These are phyloP conservation scores for Paramyrothecium sp. DNA, from an alignment of 2,329 filamentous ascomycete species.

Conservation along the genomic window DNA sequence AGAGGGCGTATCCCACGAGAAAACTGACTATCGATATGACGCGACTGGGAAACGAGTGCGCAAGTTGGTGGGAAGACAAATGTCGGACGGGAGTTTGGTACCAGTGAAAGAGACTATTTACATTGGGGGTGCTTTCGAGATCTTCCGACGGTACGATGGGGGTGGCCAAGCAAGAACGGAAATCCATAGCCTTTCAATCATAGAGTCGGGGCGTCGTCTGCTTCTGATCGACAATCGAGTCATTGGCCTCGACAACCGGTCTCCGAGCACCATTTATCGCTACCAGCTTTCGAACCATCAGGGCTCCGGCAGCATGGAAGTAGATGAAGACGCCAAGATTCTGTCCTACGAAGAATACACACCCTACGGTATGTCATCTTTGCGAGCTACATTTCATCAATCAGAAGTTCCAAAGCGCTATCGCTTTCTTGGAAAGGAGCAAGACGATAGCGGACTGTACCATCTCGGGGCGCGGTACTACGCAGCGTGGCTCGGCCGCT, in stretches of 20 bases:
- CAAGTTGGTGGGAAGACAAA: conserved; percentile 19
- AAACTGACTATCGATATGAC: conserved; percentile 22
- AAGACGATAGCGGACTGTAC: too few species aligned
- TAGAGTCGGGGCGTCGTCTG: conserved; percentile 5
- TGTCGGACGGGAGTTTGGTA: too few species aligned
- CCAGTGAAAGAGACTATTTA: conserved; percentile 2
- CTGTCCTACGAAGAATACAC: too few species aligned
- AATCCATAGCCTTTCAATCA: conserved; percentile 5
- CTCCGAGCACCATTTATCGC: conserved; percentile 6
- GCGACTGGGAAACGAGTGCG: conserved; percentile 14
- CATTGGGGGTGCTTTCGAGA: conserved; percentile 7
- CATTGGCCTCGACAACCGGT: conserved; percentile 8
- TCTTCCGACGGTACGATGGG: conserved; percentile 4
- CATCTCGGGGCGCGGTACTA: too few species aligned
- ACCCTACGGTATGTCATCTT: too few species aligned
- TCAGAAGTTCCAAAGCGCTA: too few species aligned
- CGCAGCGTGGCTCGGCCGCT: too few species aligned
- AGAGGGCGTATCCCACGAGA: conserved; percentile 7
- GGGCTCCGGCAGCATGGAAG: conserved; percentile 13
- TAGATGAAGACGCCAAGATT: conserved; percentile 14
- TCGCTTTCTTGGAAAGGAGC: too few species aligned
- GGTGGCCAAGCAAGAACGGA: background rate
- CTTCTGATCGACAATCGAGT: conserved; percentile 6
- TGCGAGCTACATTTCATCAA: too few species aligned
- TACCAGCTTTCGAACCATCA: conserved; percentile 9